Conservation (phyloP, 208 protist species). For the Leishmania martiniquensis region DNA sequence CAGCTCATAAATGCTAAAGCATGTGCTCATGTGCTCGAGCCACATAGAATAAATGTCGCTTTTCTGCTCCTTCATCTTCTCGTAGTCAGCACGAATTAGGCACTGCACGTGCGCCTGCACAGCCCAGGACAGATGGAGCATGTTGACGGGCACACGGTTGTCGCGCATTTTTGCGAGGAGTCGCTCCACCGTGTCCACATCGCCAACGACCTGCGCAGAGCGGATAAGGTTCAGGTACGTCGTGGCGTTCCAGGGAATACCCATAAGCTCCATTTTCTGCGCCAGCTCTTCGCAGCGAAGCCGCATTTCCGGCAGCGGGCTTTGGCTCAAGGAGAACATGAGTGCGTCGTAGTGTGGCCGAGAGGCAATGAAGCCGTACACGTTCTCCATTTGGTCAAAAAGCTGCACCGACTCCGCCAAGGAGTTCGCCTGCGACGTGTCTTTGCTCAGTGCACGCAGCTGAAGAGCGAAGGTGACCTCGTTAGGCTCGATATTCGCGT, state of each 20-base stretch:
- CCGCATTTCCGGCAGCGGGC: slow-evolving; percentile 77
- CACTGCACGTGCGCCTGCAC: slow-evolving; percentile 83
- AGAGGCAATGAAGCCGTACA: slow-evolving; percentile 86
- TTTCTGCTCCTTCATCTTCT: slow-evolving; percentile 59
- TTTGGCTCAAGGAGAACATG: slow-evolving; percentile 85
- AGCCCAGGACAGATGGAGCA: slow-evolving; percentile 80
- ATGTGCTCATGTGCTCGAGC: slow-evolving; percentile 78
- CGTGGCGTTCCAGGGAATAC: slow-evolving; percentile 82
- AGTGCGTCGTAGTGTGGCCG: slow-evolving; percentile 87
- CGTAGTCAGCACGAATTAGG: slow-evolving; percentile 76
- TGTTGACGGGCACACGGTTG: slow-evolving; percentile 57
- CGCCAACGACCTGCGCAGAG: slow-evolving; percentile 79
- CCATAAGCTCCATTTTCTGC: slow-evolving; percentile 92
- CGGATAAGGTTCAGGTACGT: slow-evolving; percentile 89
- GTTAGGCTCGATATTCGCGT: slow-evolving; percentile 92
- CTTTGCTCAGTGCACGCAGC: slow-evolving; percentile 76
- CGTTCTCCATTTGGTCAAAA: slow-evolving; percentile 93
- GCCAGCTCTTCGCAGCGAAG: slow-evolving; percentile 86
- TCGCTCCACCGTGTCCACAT: slow-evolving; percentile 77
- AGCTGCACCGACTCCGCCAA: slow-evolving; percentile 85
- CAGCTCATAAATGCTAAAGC: slow-evolving; percentile 87
- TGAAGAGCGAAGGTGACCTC: slow-evolving; percentile 87
- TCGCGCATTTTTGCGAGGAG: slow-evolving; percentile 86
- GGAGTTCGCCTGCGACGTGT: slow-evolving; percentile 74
- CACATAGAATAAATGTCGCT: slow-evolving; percentile 48